Conservation (phyloP, 164 flowering plant species). For the grape (Vitis vinifera) region DNA sequence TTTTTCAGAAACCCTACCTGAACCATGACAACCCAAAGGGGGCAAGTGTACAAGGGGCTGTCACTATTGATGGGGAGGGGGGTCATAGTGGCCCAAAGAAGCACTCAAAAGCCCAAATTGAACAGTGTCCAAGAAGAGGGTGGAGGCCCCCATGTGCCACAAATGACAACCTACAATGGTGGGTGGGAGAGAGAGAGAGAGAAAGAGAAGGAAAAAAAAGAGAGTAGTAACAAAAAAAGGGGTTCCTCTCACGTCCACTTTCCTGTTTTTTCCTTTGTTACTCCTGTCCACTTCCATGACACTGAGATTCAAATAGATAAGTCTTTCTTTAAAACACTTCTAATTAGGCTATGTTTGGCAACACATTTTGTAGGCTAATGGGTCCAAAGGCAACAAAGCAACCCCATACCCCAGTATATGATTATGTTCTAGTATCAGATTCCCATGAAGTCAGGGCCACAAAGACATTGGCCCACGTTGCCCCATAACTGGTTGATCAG, state of each 20-base stretch:
- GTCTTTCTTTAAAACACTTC: not conserved
- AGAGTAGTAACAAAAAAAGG: constrained; percentile 10
- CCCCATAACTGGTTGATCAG: too few relatives aligned
- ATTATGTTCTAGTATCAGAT: too few relatives aligned
- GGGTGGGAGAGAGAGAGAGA: not conserved
- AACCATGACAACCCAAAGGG: not conserved
- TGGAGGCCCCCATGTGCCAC: constrained; percentile 17
- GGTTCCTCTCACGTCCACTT: constrained; percentile 23
- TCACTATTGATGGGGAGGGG: too few relatives aligned
- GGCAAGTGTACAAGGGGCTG: constrained; percentile 3
- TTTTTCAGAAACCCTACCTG: too few relatives aligned
- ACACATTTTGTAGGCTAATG: not conserved
- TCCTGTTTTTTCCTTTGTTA: not conserved
- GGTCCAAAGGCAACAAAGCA: too few relatives aligned
- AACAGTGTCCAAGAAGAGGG: constrained; percentile 4
- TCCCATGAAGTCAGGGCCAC: too few relatives aligned
- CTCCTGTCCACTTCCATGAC: constrained; percentile 14
- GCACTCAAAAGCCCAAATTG: constrained; percentile 16
- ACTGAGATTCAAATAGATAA: constrained; percentile 7
- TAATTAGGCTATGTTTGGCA: not conserved
- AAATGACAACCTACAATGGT: constrained; percentile 7
- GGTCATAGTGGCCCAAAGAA: constrained; percentile 6
- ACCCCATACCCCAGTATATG: too few relatives aligned
- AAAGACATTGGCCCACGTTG: too few relatives aligned
- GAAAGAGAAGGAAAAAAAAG: not conserved